phyloP scores from a whole-genome alignment of 345 rosid species.

The Salix arbutifolia region DNA sequence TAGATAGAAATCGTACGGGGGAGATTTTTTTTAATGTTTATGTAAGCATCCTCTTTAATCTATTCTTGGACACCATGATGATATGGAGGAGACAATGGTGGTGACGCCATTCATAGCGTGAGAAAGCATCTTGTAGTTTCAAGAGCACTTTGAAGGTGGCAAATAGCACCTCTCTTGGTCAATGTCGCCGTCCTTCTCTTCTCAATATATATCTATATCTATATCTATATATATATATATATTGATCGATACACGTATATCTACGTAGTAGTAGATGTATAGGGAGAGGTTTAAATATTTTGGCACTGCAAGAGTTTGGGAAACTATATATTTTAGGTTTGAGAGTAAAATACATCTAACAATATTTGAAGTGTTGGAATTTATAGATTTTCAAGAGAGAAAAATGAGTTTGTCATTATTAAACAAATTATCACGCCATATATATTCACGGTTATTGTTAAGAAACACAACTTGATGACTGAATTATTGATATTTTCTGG shows the following conservation, averaged over 20 bases:
- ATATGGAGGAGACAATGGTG: neutral
- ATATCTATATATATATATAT: too few species aligned
- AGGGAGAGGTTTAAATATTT: neutral
- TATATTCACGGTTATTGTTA: neutral
- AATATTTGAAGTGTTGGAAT: neutral
- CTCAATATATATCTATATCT: neutral
- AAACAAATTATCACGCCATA: neutral
- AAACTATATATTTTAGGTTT: neutral
- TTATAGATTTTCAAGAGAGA: neutral
- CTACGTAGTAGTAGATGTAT: neutral
- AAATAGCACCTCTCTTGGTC: conserved; percentile 11
- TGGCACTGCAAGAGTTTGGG: neutral
- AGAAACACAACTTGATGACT: neutral
- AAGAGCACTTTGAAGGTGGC: conserved; percentile 19
- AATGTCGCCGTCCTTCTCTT: conserved; percentile 3
- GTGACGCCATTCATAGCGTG: conserved; percentile 47
- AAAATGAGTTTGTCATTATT: too few species aligned
- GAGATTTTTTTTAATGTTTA: neutral
- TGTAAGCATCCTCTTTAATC: neutral
- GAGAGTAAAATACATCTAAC: neutral
- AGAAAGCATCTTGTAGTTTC: conserved; percentile 32
- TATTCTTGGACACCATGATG: conserved; percentile 25
- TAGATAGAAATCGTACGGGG: neutral
- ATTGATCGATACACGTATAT: neutral
- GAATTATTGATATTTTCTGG: neutral